Conservation (phyloP, 345 rosid species). For the Linum tenue region DNA sequence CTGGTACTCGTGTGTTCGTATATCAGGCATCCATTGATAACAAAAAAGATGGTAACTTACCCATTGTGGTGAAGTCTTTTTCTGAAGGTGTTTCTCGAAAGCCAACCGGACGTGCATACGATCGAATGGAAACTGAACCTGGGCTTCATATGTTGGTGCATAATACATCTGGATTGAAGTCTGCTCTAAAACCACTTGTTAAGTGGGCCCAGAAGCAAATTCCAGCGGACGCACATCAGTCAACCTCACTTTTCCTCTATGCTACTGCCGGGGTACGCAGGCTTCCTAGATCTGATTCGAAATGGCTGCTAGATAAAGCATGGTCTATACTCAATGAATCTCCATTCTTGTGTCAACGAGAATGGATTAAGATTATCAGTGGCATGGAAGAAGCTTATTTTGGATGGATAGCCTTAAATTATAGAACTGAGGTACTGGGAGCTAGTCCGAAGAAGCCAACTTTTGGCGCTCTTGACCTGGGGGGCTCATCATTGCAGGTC, state of each 20-base stretch:
- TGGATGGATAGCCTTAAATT: conserved; percentile 96
- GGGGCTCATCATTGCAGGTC: conserved; percentile 97
- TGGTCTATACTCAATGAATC: conserved; percentile 76
- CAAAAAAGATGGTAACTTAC: conserved; percentile 53
- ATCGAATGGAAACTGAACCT: conserved; percentile 97
- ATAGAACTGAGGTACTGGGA: conserved; percentile 59
- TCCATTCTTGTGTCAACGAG: conserved; percentile 60
- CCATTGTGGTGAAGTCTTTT: conserved; percentile 55
- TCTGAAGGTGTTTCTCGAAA: conserved; percentile 66
- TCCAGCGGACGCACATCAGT: conserved; percentile 64
- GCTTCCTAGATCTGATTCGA: conserved; percentile 67
- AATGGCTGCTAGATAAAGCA: conserved; percentile 79
- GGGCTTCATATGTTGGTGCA: conserved; percentile 79
- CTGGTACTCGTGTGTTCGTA: conserved; percentile 88
- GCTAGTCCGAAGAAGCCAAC: conserved; percentile 57
- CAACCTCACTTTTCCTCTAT: conserved; percentile 78
- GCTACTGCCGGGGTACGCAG: conserved; percentile 97
- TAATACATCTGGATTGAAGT: conserved; percentile 63
- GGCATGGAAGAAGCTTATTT: conserved; percentile 94
- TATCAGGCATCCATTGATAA: conserved; percentile 59
- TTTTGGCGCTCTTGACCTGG: conserved; percentile 95
- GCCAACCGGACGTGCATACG: conserved; percentile 83
- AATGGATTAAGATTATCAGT: conserved; percentile 74
- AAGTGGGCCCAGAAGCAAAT: conserved; percentile 91
- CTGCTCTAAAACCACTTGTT: conserved; percentile 73